Percentiles rank a stretch among this genome's conserved stretches.
Conservation (phyloP, 768 basidiomycete species). For the Amyloporia xantha region DNA sequence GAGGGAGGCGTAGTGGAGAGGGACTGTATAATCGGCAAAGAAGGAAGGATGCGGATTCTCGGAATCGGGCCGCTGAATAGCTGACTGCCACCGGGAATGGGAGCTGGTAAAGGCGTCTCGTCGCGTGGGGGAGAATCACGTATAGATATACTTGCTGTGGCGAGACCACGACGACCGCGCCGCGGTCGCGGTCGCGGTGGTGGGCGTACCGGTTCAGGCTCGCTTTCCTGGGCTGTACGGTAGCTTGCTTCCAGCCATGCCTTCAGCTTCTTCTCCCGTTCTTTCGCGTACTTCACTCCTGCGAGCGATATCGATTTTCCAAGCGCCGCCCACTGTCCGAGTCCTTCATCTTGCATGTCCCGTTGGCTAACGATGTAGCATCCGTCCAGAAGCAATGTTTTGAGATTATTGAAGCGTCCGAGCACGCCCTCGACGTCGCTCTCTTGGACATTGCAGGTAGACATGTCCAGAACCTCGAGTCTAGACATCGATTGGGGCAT, state of each 20-base stretch:
- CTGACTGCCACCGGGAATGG: background rate
- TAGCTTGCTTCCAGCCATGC: slow-evolving; percentile 37
- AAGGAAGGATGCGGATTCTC: slow-evolving; percentile 54
- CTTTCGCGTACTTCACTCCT: slow-evolving; percentile 54
- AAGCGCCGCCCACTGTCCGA: slow-evolving; percentile 50
- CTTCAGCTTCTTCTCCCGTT: slow-evolving; percentile 58
- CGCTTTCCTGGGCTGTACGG: background rate
- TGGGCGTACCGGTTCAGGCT: background rate
- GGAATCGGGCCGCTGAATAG: slow-evolving; percentile 13
- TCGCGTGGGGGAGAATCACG: slow-evolving; percentile 12
- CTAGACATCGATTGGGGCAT: slow-evolving; percentile 32
- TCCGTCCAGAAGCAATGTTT: slow-evolving; percentile 66
- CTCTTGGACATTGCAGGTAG: slow-evolving; percentile 55
- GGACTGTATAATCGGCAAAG: slow-evolving; percentile 41
- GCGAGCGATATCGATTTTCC: slow-evolving; percentile 57
- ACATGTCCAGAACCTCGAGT: slow-evolving; percentile 66
- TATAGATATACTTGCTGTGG: slow-evolving; percentile 59
- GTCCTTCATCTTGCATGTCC: slow-evolving; percentile 43
- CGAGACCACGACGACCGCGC: slow-evolving; percentile 54
- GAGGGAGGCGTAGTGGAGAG: slow-evolving; percentile 35
- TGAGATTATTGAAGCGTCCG: slow-evolving; percentile 41
- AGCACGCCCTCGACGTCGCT: slow-evolving; percentile 50
- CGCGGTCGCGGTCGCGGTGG: background rate
- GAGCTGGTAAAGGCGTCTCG: background rate
- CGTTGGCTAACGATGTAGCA: slow-evolving; percentile 32